Percentiles rank a stretch among this genome's conserved stretches.
These are phyloP conservation scores for Metarhizium humberi DNA, from an alignment of 2,329 filamentous ascomycete genomes.

Conservation along the genomic window DNA sequence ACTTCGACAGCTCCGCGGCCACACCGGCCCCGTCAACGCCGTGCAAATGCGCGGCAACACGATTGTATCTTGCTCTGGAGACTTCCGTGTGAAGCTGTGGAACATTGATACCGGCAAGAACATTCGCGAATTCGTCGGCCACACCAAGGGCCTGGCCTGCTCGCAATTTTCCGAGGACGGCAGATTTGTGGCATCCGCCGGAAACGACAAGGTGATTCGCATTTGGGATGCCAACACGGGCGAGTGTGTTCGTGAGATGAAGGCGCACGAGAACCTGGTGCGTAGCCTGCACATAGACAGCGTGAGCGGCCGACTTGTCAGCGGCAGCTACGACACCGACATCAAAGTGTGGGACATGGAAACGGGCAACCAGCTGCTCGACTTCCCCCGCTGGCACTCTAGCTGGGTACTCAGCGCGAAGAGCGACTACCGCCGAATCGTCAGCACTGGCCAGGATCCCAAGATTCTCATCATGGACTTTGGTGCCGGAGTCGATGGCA, in stretches of 20 bases:
- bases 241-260: constrained; percentile 69
- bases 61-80: constrained; percentile 86
- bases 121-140: constrained; percentile 81
- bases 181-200: constrained; percentile 85
- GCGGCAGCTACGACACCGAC: constrained; percentile 88
- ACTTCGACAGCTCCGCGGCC: constrained; percentile 72
- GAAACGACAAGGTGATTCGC: constrained; percentile 91
- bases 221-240: constrained; percentile 93
- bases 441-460: constrained; percentile 90
- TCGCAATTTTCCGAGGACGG: constrained; percentile 94
- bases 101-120: constrained; percentile 82
- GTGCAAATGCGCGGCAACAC: constrained; percentile 91
- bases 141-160: constrained; percentile 89
- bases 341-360: constrained; percentile 91
- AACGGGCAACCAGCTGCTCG: constrained; percentile 66
- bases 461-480: constrained; percentile 94
- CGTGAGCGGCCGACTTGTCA: constrained; percentile 75
- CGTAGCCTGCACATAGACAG: constrained; percentile 86
- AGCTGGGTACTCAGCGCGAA: constrained; percentile 97
- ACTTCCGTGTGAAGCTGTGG: constrained; percentile 91
- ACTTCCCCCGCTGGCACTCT: constrained; percentile 89
- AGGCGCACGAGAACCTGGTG: constrained; percentile 77
- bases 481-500: constrained; percentile 50
- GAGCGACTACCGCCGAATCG: constrained; percentile 88
- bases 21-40: constrained; percentile 88